phyloP scores from a whole-genome alignment of 2,329 filamentous ascomycete species.

The Penicillium sp. region DNA sequence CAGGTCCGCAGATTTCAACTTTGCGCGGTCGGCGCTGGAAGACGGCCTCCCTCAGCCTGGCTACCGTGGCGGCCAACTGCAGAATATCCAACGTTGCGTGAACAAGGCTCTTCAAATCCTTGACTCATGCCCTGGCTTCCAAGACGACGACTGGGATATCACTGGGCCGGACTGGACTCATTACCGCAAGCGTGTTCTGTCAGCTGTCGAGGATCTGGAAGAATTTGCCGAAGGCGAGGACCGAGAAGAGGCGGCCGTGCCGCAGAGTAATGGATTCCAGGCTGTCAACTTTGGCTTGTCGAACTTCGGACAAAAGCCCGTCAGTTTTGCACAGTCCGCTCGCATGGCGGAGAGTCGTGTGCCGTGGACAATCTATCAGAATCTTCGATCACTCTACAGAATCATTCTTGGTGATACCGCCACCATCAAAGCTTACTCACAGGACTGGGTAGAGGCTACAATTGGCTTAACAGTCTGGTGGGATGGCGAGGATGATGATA shows the following conservation, averaged over 20 bases:
- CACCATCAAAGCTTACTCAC: slow-evolving; percentile 74
- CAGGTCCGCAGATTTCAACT: slow-evolving; percentile 75
- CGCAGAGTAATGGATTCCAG: slow-evolving; percentile 51
- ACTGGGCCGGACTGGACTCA: slow-evolving; percentile 80
- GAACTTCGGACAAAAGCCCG: slow-evolving; percentile 51
- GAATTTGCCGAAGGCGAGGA: slow-evolving; percentile 78
- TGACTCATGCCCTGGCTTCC: slow-evolving; percentile 71
- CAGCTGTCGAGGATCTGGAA: slow-evolving; percentile 71
- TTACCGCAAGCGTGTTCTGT: slow-evolving; percentile 75
- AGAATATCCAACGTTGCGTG: slow-evolving; percentile 75
- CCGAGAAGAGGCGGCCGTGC: slow-evolving; percentile 45
- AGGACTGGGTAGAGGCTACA: slow-evolving; percentile 92
- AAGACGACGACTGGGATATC: slow-evolving; percentile 75
- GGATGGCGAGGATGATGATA: slow-evolving; percentile 73
- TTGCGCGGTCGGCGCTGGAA: slow-evolving; percentile 67
- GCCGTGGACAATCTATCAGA: slow-evolving; percentile 89
- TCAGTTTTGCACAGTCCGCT: slow-evolving; percentile 68
- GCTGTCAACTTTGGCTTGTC: slow-evolving; percentile 53
- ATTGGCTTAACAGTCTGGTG: slow-evolving; percentile 87
- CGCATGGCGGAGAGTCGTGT: slow-evolving; percentile 81
- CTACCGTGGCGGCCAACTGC: slow-evolving; percentile 76
- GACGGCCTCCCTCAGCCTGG: slow-evolving; percentile 67
- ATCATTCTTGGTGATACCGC: slow-evolving; percentile 76
- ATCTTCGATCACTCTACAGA: slow-evolving; percentile 77
- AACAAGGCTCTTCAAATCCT: slow-evolving; percentile 71